Evolutionary conservation across 2,329 filamentous ascomycete species (phyloP).

Genomic region (Trichoderma arundinaceum): DNA sequence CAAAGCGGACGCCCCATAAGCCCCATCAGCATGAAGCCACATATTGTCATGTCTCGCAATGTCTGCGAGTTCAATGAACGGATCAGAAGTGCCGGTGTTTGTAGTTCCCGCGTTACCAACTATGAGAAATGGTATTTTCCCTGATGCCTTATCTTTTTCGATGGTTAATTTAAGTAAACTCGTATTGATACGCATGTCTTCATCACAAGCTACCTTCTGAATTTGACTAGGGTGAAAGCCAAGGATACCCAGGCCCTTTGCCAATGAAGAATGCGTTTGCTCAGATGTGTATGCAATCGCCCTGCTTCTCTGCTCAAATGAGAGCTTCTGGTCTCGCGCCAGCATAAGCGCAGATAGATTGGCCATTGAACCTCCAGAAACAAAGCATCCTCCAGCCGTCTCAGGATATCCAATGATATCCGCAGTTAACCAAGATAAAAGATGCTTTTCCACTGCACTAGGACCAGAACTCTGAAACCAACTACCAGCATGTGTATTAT

Average conservation of each 20-base stretch:
- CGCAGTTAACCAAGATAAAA: slow-evolving; percentile 36
- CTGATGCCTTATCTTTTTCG: slow-evolving; percentile 22
- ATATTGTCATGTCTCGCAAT: slow-evolving; percentile 30
- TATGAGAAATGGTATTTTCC: slow-evolving; percentile 32
- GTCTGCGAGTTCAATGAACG: slow-evolving; percentile 23
- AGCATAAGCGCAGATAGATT: slow-evolving; percentile 38
- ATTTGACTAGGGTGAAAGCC: slow-evolving; percentile 31
- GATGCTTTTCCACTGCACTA: slow-evolving; percentile 36
- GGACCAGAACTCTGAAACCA: slow-evolving; percentile 37
- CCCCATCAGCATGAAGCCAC: slow-evolving; percentile 39
- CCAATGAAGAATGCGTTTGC: slow-evolving; percentile 34
- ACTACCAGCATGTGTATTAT: slow-evolving; percentile 35
- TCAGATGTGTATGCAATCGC: slow-evolving; percentile 34
- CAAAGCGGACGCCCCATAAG: slow-evolving; percentile 37
- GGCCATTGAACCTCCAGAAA: slow-evolving; percentile 39
- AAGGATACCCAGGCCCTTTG: slow-evolving; percentile 32
- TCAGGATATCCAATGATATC: slow-evolving; percentile 31
- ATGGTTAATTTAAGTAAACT: slow-evolving; percentile 21
- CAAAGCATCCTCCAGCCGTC: slow-evolving; percentile 36
- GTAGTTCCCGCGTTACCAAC: slow-evolving; percentile 33
- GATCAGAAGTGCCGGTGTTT: slow-evolving; percentile 34
- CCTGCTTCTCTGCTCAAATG: slow-evolving; percentile 7
- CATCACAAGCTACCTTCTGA: slow-evolving; percentile 28
- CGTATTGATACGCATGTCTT: slow-evolving; percentile 23
- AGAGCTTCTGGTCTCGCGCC: slow-evolving; percentile 34